A percentile compares a stretch with the other conserved stretches of the same genome.
Evolutionary conservation across 2,329 filamentous ascomycete species (phyloP).

Genomic region (Pseudogymnoascus sp.): DNA sequence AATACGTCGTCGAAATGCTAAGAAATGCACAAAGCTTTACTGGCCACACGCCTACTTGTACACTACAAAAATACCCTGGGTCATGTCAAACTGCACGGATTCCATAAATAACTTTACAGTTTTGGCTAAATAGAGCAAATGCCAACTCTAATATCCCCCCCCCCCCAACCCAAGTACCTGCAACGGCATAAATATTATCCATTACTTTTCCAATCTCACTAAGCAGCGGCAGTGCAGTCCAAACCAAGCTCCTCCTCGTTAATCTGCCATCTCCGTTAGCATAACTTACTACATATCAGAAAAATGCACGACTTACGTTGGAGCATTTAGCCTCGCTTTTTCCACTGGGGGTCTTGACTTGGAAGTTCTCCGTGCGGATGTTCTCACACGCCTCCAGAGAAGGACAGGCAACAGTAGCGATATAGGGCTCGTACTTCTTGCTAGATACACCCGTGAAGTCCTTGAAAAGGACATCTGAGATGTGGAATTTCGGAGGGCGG

Average conservation of each 20-base stretch:
- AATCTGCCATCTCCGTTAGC: not conserved
- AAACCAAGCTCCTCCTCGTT: not conserved
- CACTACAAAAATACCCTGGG: not conserved
- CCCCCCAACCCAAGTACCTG: not conserved
- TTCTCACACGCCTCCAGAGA: not conserved
- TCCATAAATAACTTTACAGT: not conserved
- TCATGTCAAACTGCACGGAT: not conserved
- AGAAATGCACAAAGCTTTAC: not conserved
- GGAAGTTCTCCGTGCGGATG: not conserved
- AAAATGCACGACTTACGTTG: not conserved
- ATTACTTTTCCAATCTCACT: not conserved
- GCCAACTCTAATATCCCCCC: not conserved
- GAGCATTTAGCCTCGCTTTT: not conserved
- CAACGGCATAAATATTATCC: not conserved
- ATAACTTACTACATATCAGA: not conserved
- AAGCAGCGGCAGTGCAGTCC: not conserved
- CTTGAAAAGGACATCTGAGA: conserved; percentile 44
- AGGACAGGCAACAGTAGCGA: conserved; percentile 36
- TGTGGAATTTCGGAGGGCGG: conserved; percentile 34
- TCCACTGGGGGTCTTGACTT: not conserved
- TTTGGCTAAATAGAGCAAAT: conserved; percentile 1
- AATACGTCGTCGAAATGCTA: not conserved
- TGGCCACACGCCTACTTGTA: not conserved
- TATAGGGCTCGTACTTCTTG: conserved; percentile 32
- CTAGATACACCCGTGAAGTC: conserved; percentile 46